Base-by-base conservation (phyloP, 2,329 filamentous ascomycete species). In the Fusarium sp. region DNA sequence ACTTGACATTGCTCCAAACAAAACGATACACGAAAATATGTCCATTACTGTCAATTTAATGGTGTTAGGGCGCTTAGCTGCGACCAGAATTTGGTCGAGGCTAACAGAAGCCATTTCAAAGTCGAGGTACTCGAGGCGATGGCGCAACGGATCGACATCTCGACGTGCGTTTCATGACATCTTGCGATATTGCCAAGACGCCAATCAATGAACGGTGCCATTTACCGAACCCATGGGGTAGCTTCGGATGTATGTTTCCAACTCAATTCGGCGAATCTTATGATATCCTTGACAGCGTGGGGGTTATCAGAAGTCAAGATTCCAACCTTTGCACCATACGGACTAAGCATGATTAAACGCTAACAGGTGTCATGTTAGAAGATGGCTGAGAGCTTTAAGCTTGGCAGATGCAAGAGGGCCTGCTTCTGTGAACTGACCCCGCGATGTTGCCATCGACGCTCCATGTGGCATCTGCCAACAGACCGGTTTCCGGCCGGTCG, bases 91-190 rank as follows among this genome's bases (percentile, higher is more conserved):
- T n/a, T 25, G n/a, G 16, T 27, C 4, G 6, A 54, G 18, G 14
- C 27, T 7, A 18, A 8, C 34, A n/a, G 5, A 2, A 6, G 23
- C 16, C 27, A 18, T 18, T 3, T 4, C 18, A 35, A 23, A 25
- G 34, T 30, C 25, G 23, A 52, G 56, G 32, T 45, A 62, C 62
- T 43, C 7, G 14, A 18, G 30, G 10, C 34, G 27, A 71, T 71
- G 61, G 57, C 66, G 68, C 41, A 60, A 68, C 30, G 7, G 66
- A 59, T 59, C 27, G 37, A 4, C 56, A 25, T 35, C 14, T 39
- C 25, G 34, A 41, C 61, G 61, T 64, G 61, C 61, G 61, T 56
- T 64, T 64, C 10, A 27, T 56, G 43, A 64, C 50, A 64, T 64
- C 34, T 50, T 65, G 34, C 50, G 56, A 64, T 54, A 56, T 34